Base-by-base conservation (phyloP, 2,329 filamentous ascomycete species). In the Alternaria arbusti region DNA sequence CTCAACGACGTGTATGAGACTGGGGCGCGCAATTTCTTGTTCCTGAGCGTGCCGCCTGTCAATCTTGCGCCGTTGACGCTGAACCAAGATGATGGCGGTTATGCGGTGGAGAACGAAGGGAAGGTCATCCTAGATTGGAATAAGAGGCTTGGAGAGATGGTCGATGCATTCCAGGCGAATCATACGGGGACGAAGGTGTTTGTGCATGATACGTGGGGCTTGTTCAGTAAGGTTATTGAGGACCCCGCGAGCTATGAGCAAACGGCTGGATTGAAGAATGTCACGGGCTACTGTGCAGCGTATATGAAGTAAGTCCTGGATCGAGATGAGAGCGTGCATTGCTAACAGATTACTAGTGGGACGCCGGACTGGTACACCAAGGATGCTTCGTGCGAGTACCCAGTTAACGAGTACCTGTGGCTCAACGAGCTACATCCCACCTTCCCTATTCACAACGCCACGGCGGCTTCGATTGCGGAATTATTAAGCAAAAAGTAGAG, bases 391-490 rank as follows among this genome's bases (percentile, higher is more conserved):
- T 90, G 88, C 72, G 80, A 81, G 2, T 75, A 87, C 47, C 79
- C 86, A 0, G 87, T 89, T 3, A 86, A 90, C 71, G 79, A 90
- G 77, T 90, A 90, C 73, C 85, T 90, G 69, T 90, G 88, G 88
- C 79, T 90, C 28, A 90, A 90, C 69, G 82, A 76, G 43, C 74
- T 90, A 66, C 89, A 90, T 71, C 88, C 89, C n/a, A 90, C 88
- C 0, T 88, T 86, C 72, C 84, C 87, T 0, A 84, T 90, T 57
- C 88, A 90, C 66, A 86, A 89, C 55, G 85, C 85, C 6, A 84
- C 88, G 8, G 88, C 88, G 0, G 78, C 85, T 61, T 72, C 70
- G 9, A 70, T 79, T 45, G 73, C 64, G 2, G 57, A 74, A 59
- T 65, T 71, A 22, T 49, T 78, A 47, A 52, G 49, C 49, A 54